Evolutionary conservation across 768 basidiomycete genomes (phyloP), one percentile per base, ranked within the genome.

Genomic region (Stropharia rugosoannulata): DNA sequence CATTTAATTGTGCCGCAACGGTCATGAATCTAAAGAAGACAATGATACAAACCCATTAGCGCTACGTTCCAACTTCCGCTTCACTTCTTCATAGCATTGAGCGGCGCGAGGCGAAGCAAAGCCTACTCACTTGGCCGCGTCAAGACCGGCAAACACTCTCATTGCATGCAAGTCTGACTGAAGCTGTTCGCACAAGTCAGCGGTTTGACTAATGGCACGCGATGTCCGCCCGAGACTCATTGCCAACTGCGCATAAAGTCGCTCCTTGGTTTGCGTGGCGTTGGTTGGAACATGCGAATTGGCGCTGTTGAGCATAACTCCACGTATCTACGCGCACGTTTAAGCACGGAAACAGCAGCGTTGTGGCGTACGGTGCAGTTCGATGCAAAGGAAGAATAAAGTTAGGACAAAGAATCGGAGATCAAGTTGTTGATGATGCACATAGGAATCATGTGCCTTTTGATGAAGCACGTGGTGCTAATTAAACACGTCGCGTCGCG

Each of bases 221-320:
- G 86, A 83, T 70, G 93, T 84, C 47, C 86, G 75, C 27, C 81
- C 81, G 3, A 95, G 69, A 45, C 83, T 86, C 46, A 80, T 76
- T 4, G 90, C 80, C 3, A 95, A 80, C 65, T 93, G 90, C 38
- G 80, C 78, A 64, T 94, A 94, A 19, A 93, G 84, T 53, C 90
- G 73, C 62, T 92, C 86, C 71, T 94, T 95, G 36, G 87, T 82
- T 59, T 88, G 87, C 0, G 86, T 86, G 3, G 88, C 87, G 63
- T 79, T 85, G 9, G 80, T 81, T 10, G 82, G 78, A n/a, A 69
- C 66, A 16, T 25, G 29, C 5, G 58, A 52, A 51, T 59, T 60
- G 44, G 56, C 52, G 43, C 42, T 63, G 54, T 59, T 68, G 43
- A 62, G 58, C 58, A 61, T 65, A 36, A 38, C 41, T 32, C 29